Percentiles rank a stretch among this genome's conserved stretches.
These are phyloP conservation scores for Westerdykella ornata DNA, from an alignment of 2,329 filamentous ascomycete species.

Conservation along the genomic window DNA sequence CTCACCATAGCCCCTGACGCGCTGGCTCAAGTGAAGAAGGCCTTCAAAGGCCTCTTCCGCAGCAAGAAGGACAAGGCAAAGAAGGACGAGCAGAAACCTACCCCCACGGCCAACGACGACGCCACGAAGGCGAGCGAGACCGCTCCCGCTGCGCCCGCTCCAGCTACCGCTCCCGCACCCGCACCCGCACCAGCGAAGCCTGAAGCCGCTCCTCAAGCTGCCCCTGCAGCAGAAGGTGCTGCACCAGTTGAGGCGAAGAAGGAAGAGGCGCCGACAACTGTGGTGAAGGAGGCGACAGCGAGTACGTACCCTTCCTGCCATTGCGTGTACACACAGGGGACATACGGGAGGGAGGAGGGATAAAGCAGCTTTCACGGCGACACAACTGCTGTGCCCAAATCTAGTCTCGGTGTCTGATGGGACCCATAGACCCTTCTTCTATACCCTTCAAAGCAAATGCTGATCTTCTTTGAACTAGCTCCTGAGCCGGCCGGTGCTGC, in stretches of 20 bases:
- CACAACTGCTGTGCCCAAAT: too few species aligned
- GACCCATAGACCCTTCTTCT: too few species aligned
- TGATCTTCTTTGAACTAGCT: constrained; percentile 15
- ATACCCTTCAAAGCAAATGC: background rate
- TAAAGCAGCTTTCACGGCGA: too few species aligned
- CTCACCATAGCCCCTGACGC: constrained; percentile 29
- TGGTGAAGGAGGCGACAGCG: constrained; percentile 31
- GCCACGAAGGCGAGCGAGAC: constrained; percentile 30
- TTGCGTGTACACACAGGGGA: background rate
- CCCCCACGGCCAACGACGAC: constrained; percentile 15
- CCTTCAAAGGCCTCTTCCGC: constrained; percentile 33
- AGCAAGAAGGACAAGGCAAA: constrained; percentile 29
- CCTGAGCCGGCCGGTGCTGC: constrained; percentile 24
- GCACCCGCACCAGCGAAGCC: constrained; percentile 17
- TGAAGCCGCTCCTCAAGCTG: constrained; percentile 3
- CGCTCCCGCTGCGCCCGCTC: constrained; percentile 26
- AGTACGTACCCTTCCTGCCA: constrained; percentile 23
- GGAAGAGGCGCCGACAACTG: constrained; percentile 23
- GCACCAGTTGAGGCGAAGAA: constrained; percentile 17
- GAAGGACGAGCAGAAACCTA: constrained; percentile 19
- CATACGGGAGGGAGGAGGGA: background rate
- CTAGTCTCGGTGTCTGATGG: too few species aligned
- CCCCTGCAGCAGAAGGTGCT: constrained; percentile 1
- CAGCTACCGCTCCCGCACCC: constrained; percentile 20
- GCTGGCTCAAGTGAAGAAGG: constrained; percentile 33